Base-by-base conservation (phyloP, 73 alveolate genomes). In the Paramecium tetraurelia region DNA sequence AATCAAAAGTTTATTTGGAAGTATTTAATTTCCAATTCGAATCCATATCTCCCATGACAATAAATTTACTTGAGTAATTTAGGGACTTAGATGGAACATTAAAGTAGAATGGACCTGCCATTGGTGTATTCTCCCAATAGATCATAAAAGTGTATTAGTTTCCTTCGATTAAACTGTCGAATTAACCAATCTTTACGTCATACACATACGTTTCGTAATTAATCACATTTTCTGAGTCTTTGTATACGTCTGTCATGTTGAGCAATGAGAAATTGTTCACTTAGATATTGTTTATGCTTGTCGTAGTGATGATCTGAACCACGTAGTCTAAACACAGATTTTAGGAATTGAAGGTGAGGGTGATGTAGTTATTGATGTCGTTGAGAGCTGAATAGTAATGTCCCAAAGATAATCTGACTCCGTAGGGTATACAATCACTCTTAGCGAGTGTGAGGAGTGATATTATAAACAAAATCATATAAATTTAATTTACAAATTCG, bases 1-100 rank as follows among this genome's bases (percentile, higher is more conserved):
- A 75, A 75, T 75, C 87, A 40, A 75, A 75, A 3, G 87, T 75
- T 75, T 36, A 20, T 75, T 75, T 75, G 21, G 87, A 75, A 8
- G 87, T 75, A 75, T 75, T 75, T 40, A 31, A 31, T 0, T 21
- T 18, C 87, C 87, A 75, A 75, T 75, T 75, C 2, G 87, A 75
- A 75, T 75, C 87, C 68, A 75, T 1, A 75, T 75, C 87, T 2
- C 87, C 87, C 38, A 75, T 31, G 0, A 75, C 24, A 11, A 75
- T 21, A 36, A 75, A 75, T 33, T 53, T 53, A 53, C 69, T 53
- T n/a, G 69, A 53, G 14, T 53, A 53, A 53, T 53, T 53, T 53
- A 35, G 27, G 1, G 18, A 33, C 5, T 29, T 68, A 33, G 41
- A 68, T 0, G 85, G 41, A 14, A 33, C 21, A 7, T 12, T 16